Evolutionary conservation across 2,329 filamentous ascomycete genomes (phyloP).

Genomic region (Trichothecium sympodiale): DNA sequence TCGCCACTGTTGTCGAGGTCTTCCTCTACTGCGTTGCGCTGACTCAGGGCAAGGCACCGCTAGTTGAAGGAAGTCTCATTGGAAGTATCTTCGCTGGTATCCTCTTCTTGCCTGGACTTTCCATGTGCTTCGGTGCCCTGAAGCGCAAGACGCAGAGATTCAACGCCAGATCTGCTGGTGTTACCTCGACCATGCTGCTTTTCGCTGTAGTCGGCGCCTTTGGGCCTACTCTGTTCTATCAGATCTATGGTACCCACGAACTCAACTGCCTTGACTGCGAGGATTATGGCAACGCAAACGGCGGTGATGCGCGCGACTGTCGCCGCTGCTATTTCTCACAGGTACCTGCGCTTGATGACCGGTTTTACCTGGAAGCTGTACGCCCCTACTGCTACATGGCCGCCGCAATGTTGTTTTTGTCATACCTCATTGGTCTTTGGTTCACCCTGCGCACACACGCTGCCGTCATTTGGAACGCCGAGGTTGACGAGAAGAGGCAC

Average conservation of each 20-base stretch:
- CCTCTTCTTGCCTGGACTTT: conserved; percentile 83
- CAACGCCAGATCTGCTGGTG: conserved; percentile 90
- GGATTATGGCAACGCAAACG: conserved; percentile 29
- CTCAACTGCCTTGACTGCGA: conserved; percentile 67
- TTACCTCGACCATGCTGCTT: conserved; percentile 94
- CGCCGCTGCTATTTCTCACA: conserved; percentile 92
- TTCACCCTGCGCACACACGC: conserved; percentile 95
- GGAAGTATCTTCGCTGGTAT: conserved; percentile 97
- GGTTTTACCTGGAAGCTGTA: conserved; percentile 84
- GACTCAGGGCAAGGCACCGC: conserved; percentile 78
- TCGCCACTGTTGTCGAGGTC: conserved; percentile 94
- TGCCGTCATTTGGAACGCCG: conserved; percentile 90
- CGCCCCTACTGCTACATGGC: conserved; percentile 89
- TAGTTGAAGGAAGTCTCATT: conserved; percentile 94
- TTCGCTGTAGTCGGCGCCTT: conserved; percentile 95
- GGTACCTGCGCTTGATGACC: conserved; percentile 68
- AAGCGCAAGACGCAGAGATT: conserved; percentile 98
- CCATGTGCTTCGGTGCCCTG: conserved; percentile 97
- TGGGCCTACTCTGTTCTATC: conserved; percentile 92
- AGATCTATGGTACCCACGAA: conserved; percentile 96
- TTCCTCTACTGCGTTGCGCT: conserved; percentile 95
- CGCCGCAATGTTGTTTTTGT: conserved; percentile 75
- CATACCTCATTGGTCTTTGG: conserved; percentile 86
- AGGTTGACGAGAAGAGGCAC: conserved; percentile 65
- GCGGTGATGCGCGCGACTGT: conserved; percentile 56